Base-by-base conservation (phyloP, 371 early-diverging fungal genomes). In the Circinella umbellata region DNA sequence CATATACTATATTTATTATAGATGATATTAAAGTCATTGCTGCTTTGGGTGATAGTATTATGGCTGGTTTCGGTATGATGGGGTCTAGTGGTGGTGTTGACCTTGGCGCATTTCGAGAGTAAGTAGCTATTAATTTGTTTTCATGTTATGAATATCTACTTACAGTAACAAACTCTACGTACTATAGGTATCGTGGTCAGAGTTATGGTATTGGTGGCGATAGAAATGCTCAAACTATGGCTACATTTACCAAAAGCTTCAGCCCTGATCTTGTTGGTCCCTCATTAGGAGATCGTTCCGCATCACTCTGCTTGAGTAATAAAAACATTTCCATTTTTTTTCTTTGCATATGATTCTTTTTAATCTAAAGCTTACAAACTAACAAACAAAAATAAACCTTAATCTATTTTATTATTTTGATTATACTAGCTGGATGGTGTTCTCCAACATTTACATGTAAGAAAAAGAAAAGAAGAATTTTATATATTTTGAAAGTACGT, bases 161-260 rank as follows among this genome's bases (percentile, higher is more conserved):
- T 2, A 42, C 15, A 15, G 5, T 51, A 5, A n/a, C 51, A 17
- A 13, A 17, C 4, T 13, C 4, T 51, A 15, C 70, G 69, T 17
- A 69, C 64, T 9, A 42, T 17, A 79, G 79, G 66, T 79, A 79
- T 36, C 78, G 85, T 65, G 83, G 83, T 3, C 61, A 81, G n/a
- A 81, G 81, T 51, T 85, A 76, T 63, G 73, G 76, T 35, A 76
- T 74, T 14, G 85, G 85, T 68, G 85, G 85, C 20, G 78, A 85
- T 59, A 27, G 38, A 14, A 66, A 65, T 63, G 83, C 85, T 11
- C 47, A 71, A 0, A 82, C 81, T 6, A 37, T 85, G 13, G 75
- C 85, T 4, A 82, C 80, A 35, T 76, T 78, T 47, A 57, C 81
- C 18, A 76, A 80, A 55, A 57, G 76, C 46, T 85, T 76, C 68